Conservation (phyloP, 768 basidiomycete species). For the Tylopilus felleus region DNA sequence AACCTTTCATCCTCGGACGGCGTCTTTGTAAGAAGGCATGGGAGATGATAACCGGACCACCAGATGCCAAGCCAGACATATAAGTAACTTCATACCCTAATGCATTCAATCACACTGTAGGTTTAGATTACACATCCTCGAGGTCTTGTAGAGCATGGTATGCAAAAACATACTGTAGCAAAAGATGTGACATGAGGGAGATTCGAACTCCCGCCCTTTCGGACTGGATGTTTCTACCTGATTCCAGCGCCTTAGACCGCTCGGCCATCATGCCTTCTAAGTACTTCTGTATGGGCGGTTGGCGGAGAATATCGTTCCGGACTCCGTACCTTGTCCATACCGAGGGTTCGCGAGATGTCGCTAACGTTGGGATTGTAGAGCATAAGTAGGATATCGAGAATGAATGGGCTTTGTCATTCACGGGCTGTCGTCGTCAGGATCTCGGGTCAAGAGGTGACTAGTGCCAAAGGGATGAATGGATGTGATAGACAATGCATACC, state of each 20-base stretch:
- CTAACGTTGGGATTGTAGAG: no score
- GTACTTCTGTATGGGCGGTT: background rate
- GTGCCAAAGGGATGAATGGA: no score
- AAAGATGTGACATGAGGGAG: conserved; percentile 30
- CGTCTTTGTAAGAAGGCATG: conserved; percentile 39
- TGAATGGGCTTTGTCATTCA: no score
- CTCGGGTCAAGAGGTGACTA: no score
- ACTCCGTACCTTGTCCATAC: no score
- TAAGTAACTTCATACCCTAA: conserved; percentile 25
- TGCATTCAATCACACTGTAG: conserved; percentile 2
- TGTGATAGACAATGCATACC: no score
- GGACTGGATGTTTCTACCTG: conserved; percentile 36
- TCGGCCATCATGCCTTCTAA: conserved; percentile 46
- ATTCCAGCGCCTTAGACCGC: conserved; percentile 61
- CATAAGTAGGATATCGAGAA: no score
- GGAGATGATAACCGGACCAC: conserved; percentile 34
- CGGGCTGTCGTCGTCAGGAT: no score
- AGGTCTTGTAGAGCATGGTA: background rate
- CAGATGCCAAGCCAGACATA: conserved; percentile 26
- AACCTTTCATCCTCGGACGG: conserved; percentile 49
- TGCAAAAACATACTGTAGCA: background rate
- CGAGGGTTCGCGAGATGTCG: no score
- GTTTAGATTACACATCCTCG: conserved; percentile 2
- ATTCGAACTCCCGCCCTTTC: conserved; percentile 36
- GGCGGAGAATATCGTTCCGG: no score